Percentiles rank a stretch among this genome's conserved stretches.
These are phyloP conservation scores for Pittosporum tobira DNA, from an alignment of 129 eudicot species.

Conservation along the genomic window DNA sequence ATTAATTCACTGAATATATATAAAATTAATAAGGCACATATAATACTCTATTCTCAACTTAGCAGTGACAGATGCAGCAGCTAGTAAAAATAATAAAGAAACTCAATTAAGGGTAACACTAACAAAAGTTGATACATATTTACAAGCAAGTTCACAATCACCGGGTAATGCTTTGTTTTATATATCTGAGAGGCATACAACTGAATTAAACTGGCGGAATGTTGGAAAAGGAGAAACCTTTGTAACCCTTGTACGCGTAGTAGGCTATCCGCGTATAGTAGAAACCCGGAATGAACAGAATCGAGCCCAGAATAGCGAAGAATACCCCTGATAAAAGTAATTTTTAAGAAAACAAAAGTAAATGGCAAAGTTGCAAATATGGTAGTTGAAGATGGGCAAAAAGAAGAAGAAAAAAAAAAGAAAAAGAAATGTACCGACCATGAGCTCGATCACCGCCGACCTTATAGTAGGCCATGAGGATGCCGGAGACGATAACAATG, in stretches of 20 bases:
- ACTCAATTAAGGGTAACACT: no score
- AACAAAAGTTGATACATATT: neutral
- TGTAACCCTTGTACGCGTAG: constrained; percentile 94
- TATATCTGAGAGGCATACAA: neutral
- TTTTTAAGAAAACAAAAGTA: neutral
- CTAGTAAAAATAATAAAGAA: no score
- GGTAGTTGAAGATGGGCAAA: neutral
- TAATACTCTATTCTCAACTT: no score
- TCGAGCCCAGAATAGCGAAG: constrained; percentile 73
- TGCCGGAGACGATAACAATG: constrained; percentile 53
- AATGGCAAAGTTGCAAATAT: neutral
- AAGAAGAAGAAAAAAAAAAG: neutral
- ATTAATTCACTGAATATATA: no score
- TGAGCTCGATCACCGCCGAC: constrained; percentile 96
- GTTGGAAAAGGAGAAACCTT: constrained; percentile 89
- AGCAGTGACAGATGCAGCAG: no score
- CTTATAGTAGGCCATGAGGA: constrained; percentile 56
- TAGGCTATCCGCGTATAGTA: constrained; percentile 92
- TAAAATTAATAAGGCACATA: no score
- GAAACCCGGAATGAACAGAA: constrained; percentile 84
- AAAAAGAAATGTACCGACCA: constrained; percentile 31
- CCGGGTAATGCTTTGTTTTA: neutral
- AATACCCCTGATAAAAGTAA: constrained; percentile 45
- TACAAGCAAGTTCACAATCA: neutral
- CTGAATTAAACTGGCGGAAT: constrained; percentile 64